Evolutionary conservation across 2,329 filamentous ascomycete species (phyloP).

Genomic region (Claviceps lovelessii): DNA sequence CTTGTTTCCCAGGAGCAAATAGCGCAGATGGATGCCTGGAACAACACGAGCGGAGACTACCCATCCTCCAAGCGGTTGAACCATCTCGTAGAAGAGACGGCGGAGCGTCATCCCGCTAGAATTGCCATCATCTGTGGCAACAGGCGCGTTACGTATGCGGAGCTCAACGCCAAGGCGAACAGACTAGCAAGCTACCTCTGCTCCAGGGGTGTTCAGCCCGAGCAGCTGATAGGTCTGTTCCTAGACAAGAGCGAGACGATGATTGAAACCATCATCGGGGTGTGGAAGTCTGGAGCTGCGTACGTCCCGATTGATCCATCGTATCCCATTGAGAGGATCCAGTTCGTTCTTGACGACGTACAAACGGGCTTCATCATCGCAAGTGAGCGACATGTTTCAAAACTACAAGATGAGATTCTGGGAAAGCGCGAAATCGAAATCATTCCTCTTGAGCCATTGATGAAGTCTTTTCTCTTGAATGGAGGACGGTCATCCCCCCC

Average conservation of each 20-base stretch:
- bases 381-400: neutral
- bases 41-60: neutral
- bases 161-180: neutral
- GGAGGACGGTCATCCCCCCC: neutral
- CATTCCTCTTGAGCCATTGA: neutral
- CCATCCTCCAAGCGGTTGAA: neutral
- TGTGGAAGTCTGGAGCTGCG: constrained; percentile 4
- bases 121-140: neutral
- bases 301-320: constrained; percentile 5
- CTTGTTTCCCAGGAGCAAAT: neutral
- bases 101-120: neutral
- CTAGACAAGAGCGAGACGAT: constrained; percentile 2
- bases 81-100: neutral
- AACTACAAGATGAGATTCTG: neutral
- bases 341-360: constrained; percentile 1
- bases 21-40: constrained; percentile 1
- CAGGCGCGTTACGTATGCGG: neutral
- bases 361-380: neutral
- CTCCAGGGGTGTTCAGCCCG: neutral
- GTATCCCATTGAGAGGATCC: constrained; percentile 2
- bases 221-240: neutral
- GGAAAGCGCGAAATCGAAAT: neutral
- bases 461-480: neutral
- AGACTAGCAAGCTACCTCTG: neutral
- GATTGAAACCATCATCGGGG: neutral